Evolutionary conservation across 2,329 filamentous ascomycete species (phyloP).

Genomic region (Paraconiothyrium sp.): DNA sequence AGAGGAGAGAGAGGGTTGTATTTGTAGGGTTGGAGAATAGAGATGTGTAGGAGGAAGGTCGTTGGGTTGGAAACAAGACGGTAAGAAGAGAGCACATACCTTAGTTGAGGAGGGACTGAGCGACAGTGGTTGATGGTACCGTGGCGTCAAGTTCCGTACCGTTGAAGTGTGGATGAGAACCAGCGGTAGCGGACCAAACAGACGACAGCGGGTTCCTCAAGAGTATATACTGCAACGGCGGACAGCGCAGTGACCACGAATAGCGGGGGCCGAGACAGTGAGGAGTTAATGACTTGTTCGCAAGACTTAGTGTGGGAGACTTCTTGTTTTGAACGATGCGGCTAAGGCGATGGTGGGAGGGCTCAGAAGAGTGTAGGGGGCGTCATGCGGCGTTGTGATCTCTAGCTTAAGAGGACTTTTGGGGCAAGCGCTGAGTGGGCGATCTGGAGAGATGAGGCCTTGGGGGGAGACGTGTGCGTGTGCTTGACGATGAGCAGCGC

Average conservation of each 20-base stretch:
- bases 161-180: slow-evolving; percentile 29
- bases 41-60: slow-evolving; percentile 6
- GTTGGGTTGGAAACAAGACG: slow-evolving; percentile 10
- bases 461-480: slow-evolving; percentile 36
- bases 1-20: background rate
- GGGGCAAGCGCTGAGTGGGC: slow-evolving; percentile 27
- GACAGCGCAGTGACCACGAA: slow-evolving; percentile 31
- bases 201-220: slow-evolving; percentile 30
- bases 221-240: slow-evolving; percentile 48
- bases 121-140: slow-evolving; percentile 15
- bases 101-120: slow-evolving; percentile 1
- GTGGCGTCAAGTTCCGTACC: slow-evolving; percentile 21
- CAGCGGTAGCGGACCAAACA: slow-evolving; percentile 40
- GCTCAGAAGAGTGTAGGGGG: slow-evolving; percentile 41
- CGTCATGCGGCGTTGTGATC: slow-evolving; percentile 46
- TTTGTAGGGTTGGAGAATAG: background rate
- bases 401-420: slow-evolving; percentile 31
- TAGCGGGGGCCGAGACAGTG: slow-evolving; percentile 41
- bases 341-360: slow-evolving; percentile 48
- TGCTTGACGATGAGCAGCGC: slow-evolving; percentile 25
- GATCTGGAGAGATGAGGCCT: slow-evolving; percentile 35
- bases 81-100: slow-evolving; percentile 13
- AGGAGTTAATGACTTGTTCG: slow-evolving; percentile 47
- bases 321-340: slow-evolving; percentile 49
- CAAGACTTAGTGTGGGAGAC: slow-evolving; percentile 35